Evolutionary conservation across 2,329 filamentous ascomycete genomes (phyloP).

Genomic region (Aureobasidium sp.): DNA sequence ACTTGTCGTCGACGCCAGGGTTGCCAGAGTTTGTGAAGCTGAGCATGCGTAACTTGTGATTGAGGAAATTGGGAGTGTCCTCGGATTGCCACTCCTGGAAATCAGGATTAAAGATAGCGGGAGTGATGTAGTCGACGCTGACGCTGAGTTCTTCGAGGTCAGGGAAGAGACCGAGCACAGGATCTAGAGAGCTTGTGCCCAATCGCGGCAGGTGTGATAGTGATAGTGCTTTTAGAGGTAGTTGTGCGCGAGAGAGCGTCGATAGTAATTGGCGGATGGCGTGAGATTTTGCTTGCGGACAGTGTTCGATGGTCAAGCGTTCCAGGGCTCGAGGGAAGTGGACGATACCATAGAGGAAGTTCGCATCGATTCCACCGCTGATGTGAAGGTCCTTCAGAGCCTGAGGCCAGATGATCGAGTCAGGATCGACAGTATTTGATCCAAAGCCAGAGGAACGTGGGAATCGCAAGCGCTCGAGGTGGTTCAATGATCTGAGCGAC

Average conservation of each 20-base stretch:
- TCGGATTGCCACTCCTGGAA: not conserved
- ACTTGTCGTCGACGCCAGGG: constrained; percentile 27
- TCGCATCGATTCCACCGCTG: constrained; percentile 35
- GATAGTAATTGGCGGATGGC: constrained; percentile 30
- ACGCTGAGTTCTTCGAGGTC: constrained; percentile 32
- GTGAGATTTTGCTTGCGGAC: constrained; percentile 29
- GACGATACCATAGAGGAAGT: constrained; percentile 31
- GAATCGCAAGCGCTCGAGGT: constrained; percentile 35
- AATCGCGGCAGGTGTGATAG: constrained; percentile 34
- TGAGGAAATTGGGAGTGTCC: not conserved
- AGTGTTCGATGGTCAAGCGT: constrained; percentile 35
- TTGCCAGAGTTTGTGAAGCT: constrained; percentile 32
- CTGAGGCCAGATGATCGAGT: constrained; percentile 33
- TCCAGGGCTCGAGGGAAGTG: constrained; percentile 25
- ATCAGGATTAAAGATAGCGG: constrained; percentile 27
- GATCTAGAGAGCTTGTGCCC: constrained; percentile 30
- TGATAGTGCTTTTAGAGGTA: constrained; percentile 28
- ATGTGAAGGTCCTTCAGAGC: constrained; percentile 33
- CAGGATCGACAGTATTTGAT: constrained; percentile 14
- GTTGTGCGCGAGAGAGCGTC: constrained; percentile 17
- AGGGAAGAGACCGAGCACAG: constrained; percentile 32
- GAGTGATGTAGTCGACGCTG: constrained; percentile 39
- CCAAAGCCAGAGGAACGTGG: constrained; percentile 25
- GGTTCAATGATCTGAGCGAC: constrained; percentile 37
- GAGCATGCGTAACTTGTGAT: constrained; percentile 29